Conservation (phyloP, 352 stramenopile species). For the Aphanomyces cochlioides region DNA sequence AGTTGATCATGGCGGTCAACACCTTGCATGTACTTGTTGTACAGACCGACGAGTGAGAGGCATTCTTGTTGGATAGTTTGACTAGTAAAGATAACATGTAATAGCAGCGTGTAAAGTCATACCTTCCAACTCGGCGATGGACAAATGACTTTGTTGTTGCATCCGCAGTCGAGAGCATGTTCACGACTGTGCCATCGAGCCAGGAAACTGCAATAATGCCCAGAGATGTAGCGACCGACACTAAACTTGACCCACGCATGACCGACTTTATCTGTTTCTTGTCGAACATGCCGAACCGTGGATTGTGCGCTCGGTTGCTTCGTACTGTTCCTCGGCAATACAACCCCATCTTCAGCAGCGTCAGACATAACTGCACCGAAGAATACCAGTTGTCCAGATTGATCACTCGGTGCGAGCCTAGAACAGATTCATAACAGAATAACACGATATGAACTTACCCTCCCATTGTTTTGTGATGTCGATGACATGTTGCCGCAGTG, state of each 20-base stretch:
- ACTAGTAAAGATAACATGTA: no score
- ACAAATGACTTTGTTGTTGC: no score
- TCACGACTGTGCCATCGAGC: conserved; percentile 3
- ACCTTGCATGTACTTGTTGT: no score
- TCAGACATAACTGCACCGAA: conserved; percentile 1
- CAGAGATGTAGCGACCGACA: neutral
- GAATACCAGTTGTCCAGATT: conserved; percentile 4
- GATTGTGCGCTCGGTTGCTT: conserved; percentile 4
- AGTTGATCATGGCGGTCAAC: no score
- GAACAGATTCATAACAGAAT: conserved; percentile 1
- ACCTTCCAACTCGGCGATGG: no score
- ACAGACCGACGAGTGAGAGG: no score
- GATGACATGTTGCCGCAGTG: conserved; percentile 1
- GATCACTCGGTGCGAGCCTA: conserved; percentile 6
- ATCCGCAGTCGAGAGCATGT: neutral
- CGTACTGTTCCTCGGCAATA: conserved; percentile 3
- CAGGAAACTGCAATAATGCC: neutral
- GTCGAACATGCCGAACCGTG: conserved; percentile 8
- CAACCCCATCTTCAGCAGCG: conserved; percentile 3
- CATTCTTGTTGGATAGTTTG: no score
- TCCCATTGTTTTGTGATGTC: conserved; percentile 9
- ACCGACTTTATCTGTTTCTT: conserved; percentile 8
- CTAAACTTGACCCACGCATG: neutral
- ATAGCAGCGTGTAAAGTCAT: no score
- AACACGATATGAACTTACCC: neutral